Evolutionary conservation across 176 grass and related monocot species (phyloP).

Genomic region (Cenchrus americanus): DNA sequence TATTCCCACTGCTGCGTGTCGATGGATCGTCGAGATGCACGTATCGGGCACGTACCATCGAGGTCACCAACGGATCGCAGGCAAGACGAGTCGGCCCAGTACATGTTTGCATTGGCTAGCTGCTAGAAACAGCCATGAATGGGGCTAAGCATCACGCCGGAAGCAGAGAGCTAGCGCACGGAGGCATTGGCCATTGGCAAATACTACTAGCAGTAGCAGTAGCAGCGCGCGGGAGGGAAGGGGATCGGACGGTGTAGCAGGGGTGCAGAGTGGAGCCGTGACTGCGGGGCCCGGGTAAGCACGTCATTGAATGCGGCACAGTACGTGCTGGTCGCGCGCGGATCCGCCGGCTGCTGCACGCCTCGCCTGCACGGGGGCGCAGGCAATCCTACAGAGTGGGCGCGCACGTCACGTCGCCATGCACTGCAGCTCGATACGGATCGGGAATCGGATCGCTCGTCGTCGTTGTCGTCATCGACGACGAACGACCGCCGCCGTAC

Average conservation of each 20-base stretch:
- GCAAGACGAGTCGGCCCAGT: too few relatives aligned
- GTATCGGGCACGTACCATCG: neutral
- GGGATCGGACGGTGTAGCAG: too few relatives aligned
- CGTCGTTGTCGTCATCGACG: neutral
- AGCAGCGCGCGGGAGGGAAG: too few relatives aligned
- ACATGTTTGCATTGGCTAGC: too few relatives aligned
- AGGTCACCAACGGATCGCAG: neutral
- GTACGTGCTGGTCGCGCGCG: neutral
- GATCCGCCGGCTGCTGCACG: neutral
- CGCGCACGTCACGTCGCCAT: neutral
- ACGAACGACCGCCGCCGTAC: neutral
- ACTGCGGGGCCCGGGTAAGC: neutral
- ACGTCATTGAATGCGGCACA: neutral
- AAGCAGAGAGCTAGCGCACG: too few relatives aligned
- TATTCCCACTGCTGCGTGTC: neutral
- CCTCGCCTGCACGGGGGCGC: neutral
- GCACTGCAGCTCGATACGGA: neutral
- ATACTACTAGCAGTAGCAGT: too few relatives aligned
- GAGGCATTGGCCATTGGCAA: too few relatives aligned
- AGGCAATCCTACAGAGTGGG: neutral
- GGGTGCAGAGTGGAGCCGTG: too few relatives aligned
- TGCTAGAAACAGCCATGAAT: too few relatives aligned
- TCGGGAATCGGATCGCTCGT: neutral
- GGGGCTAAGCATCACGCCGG: too few relatives aligned
- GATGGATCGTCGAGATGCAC: neutral